A percentile compares a stretch with the other conserved stretches of the same genome.
Evolutionary conservation across 768 basidiomycete species (phyloP).

Genomic region (Zangia roseola): DNA sequence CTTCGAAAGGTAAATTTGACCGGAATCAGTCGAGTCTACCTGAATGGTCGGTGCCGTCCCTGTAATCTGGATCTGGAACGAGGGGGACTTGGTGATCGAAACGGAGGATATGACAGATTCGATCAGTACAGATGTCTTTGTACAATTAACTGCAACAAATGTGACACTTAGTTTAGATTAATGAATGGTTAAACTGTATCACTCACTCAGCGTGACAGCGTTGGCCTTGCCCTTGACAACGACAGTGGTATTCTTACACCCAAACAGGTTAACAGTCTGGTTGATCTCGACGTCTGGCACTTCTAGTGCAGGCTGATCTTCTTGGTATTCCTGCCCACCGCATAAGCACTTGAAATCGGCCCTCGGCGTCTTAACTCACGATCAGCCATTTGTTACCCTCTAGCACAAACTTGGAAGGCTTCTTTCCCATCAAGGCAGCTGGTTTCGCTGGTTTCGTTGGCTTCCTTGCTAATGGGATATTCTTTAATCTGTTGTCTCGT

Average conservation of each 20-base stretch:
- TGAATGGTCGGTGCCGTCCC: slow-evolving; percentile 90
- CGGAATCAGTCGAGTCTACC: slow-evolving; percentile 92
- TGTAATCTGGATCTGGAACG: slow-evolving; percentile 89
- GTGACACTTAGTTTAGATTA: slow-evolving; percentile 1
- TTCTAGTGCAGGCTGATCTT: slow-evolving; percentile 69
- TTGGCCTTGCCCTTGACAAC: slow-evolving; percentile 93
- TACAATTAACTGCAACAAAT: slow-evolving; percentile 69
- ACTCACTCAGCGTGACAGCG: slow-evolving; percentile 80
- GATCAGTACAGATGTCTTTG: slow-evolving; percentile 82
- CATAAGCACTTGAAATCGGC: slow-evolving; percentile 2
- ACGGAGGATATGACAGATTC: slow-evolving; percentile 93
- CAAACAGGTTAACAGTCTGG: slow-evolving; percentile 86
- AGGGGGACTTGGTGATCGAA: slow-evolving; percentile 86
- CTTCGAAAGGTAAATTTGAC: slow-evolving; percentile 90
- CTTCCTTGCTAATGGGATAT: slow-evolving; percentile 46
- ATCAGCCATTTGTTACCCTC: slow-evolving; percentile 95
- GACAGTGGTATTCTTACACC: slow-evolving; percentile 84
- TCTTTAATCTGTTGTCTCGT: background rate
- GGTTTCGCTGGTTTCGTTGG: slow-evolving; percentile 86
- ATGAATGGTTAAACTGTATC: background rate
- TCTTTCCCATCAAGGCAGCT: slow-evolving; percentile 78
- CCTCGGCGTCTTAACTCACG: slow-evolving; percentile 43
- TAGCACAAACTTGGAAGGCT: slow-evolving; percentile 83
- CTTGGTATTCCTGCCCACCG: slow-evolving; percentile 78
- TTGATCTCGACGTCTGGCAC: slow-evolving; percentile 75